These are phyloP conservation scores for Fusarium sp. DNA, from an alignment of 2,329 filamentous ascomycete species.

Conservation along the genomic window DNA sequence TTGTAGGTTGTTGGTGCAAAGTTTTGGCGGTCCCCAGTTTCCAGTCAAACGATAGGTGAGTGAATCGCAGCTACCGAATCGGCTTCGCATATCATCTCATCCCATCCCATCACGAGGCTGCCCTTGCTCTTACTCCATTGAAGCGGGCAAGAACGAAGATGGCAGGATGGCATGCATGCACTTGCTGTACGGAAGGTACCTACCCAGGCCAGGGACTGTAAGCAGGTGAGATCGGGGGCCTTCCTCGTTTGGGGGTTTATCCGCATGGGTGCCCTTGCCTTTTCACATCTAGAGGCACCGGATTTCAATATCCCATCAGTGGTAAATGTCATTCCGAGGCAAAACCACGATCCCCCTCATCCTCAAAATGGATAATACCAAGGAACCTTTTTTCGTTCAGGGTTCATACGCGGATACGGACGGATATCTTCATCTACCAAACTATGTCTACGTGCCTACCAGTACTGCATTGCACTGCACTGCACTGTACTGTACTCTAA, in stretches of 20 bases:
- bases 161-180: constrained; percentile 26
- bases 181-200: neutral
- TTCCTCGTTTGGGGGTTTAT: constrained; percentile 9
- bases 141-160: constrained; percentile 15
- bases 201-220: constrained; percentile 1
- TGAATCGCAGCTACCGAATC: neutral
- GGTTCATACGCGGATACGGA: neutral
- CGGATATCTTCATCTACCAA: neutral
- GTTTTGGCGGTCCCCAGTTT: constrained; percentile 14
- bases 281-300: neutral
- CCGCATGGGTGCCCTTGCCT: constrained; percentile 19
- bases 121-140: neutral
- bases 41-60: constrained; percentile 14
- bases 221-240: constrained; percentile 35
- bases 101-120: constrained; percentile 6
- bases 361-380: neutral
- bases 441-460: constrained; percentile 14
- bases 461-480: neutral
- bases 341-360: constrained; percentile 16
- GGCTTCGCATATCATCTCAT: constrained; percentile 3
- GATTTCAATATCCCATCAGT: constrained; percentile 5
- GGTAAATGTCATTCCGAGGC: constrained; percentile 11
- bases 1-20: constrained; percentile 20
- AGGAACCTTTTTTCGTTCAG: constrained; percentile 4
- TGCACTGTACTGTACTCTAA: neutral